These are phyloP conservation scores for Penicillium nucicola DNA, from an alignment of 495 filamentous ascomycete species.

Conservation along the genomic window DNA sequence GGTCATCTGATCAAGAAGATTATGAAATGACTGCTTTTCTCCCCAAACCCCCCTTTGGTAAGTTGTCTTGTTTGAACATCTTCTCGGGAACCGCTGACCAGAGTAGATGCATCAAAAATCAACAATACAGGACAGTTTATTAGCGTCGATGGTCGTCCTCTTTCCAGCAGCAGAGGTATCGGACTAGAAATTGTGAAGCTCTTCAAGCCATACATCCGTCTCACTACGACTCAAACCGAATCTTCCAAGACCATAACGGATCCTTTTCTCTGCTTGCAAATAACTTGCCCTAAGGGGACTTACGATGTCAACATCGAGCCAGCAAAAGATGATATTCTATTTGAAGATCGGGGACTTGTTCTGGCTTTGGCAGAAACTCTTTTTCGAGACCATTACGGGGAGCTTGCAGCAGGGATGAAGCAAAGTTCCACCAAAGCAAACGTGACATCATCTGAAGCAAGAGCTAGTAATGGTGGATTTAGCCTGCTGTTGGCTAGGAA, in stretches of 20 bases:
- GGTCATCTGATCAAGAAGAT: not conserved
- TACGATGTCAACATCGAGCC: conserved; percentile 93
- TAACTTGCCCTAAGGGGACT: conserved; percentile 63
- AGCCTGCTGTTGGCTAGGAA: conserved; percentile 25
- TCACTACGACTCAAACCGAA: conserved; percentile 22
- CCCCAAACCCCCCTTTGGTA: conserved; percentile 49
- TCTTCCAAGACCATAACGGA: conserved; percentile 39
- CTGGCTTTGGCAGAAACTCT: conserved; percentile 51
- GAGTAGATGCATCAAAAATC: conserved; percentile 49
- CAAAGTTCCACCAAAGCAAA: conserved; percentile 5
- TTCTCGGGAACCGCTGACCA: conserved; percentile 7
- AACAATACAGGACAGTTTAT: conserved; percentile 60
- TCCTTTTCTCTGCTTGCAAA: conserved; percentile 72
- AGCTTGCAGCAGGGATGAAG: conserved; percentile 12
- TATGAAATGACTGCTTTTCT: conserved; percentile 59
- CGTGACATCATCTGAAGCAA: not conserved
- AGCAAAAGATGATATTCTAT: conserved; percentile 83
- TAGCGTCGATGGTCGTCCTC: conserved; percentile 74
- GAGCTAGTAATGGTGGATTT: conserved; percentile 6
- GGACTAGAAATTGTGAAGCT: conserved; percentile 61
- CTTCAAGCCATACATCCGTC: conserved; percentile 57
- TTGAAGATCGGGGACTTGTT: conserved; percentile 58
- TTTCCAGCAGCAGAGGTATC: conserved; percentile 61
- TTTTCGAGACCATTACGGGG: conserved; percentile 55
- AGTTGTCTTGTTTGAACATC: not conserved